Base-by-base conservation (phyloP, 2,329 filamentous ascomycete genomes). In the Hymenotorrendiella dingleyae region DNA sequence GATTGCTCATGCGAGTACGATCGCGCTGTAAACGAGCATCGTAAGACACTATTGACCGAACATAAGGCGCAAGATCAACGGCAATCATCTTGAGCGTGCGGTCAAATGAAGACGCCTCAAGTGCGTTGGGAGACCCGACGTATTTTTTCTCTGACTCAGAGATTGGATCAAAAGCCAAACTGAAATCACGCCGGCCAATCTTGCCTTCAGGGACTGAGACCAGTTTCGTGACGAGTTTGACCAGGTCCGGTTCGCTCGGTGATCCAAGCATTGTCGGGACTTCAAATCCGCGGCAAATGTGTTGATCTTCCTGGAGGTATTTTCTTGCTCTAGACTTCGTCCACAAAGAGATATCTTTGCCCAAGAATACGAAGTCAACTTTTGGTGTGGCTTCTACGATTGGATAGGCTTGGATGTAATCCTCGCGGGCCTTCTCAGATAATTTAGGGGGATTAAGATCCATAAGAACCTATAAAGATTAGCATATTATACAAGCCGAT, bases 51-150 rank as follows among this genome's bases (percentile, higher is more conserved):
- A 98, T 97, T 27, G 75, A 73, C 9, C 94, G 84, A n/a, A 97
- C 77, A 61, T 87, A 97, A 0, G 94, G 93, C 0, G 89, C 90
- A 2, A 97, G 70, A 50, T 98, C 93, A 10, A 82, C 67, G 0
- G 77, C 73, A 23, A 95, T 78, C 16, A 82, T 69, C 0, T 64
- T 62, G 54, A 84, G 67, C 0, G 80, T 79, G 32, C 85, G 78
- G 55, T 95, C 88, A 52, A 95, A 88, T 0, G 84, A 79, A 0
- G 86, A 90, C 0, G 84, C 72, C 24, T 80, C 76, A 1, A 88
- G 70, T 69, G 69, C 14, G 58, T 62, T 1, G 64, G 59, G 22
- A 57, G 6, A 48, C 27, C 57, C 52, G 12, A 59, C 47, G 36
- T 42, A 58, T 2, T 62, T 55, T 48, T 71, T 74, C 22, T 74